Evolutionary conservation across 1,284 basidiomycete species (phyloP), one percentile per base, ranked within the genome.

Genomic region (Pseudozyma sp.): DNA sequence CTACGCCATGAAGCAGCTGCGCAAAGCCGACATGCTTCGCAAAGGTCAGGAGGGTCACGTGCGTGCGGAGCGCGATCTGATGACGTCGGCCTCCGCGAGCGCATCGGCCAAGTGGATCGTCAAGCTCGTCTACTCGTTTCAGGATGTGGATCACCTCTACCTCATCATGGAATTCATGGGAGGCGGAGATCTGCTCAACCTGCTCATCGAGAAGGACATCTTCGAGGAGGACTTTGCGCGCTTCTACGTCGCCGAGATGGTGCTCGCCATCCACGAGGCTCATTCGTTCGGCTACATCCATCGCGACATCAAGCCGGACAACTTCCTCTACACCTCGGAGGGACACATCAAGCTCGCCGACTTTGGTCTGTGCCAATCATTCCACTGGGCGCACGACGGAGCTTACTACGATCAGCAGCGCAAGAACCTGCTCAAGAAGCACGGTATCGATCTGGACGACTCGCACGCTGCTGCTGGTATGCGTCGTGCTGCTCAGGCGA

Each of bases 1-100:
- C 46, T 97, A 91, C 81, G 94, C 94, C 48, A 97, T 99, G 94
- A 99, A 98, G 86, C 92, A 96, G 90, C 91, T 92, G 84, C 85
- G 94, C 57, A 99, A 98, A 87, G 90, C 90, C 62, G 95, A 97
- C 85, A 97, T 98, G 94, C 88, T 98, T 77, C 90, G 93, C 50
- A 96, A 96, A 86, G 94, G 93, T n/a, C 96, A 98, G 86, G 95
- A 98, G 87, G 95, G 94, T 4, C 94, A 95, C 84, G 92, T 95
- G 76, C 90, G 93, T 37, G 94, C 94, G 37, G 93, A 96, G 84
- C 89, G 94, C 80, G 93, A 96, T 79, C 87, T 95, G 55, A 89
- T 95, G 76, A 92, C 92, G 85, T 90, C 91, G 39, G 93, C 85
- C 2, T 75, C 73, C 17, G 81, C 77, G 8, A 78, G 77, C 56